Percentiles rank a stretch among this genome's conserved stretches.
phyloP scores from a whole-genome alignment of 495 filamentous ascomycete genomes.

The Hypomontagnella submonticulosa region DNA sequence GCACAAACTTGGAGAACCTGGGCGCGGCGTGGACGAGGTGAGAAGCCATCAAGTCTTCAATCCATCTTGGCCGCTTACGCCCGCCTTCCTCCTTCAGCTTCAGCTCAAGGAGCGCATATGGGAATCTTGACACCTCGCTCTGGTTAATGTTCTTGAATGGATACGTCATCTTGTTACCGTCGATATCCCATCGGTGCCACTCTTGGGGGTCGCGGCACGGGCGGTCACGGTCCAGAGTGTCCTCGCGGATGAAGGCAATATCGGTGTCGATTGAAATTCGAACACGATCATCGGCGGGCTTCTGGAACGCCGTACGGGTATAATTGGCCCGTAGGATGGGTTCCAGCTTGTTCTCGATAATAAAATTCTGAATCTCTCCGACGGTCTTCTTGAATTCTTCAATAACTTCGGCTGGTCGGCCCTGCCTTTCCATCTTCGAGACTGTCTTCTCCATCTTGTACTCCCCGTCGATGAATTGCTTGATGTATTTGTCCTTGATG shows the following conservation, averaged over 20 bases:
- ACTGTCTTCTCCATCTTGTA: constrained; percentile 94
- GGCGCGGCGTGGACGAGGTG: constrained; percentile 91
- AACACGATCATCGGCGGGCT: constrained; percentile 90
- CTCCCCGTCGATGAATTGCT: constrained; percentile 84
- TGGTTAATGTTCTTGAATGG: constrained; percentile 86
- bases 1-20: constrained; percentile 95
- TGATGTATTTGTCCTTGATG: constrained; percentile 94
- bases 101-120: constrained; percentile 91
- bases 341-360: constrained; percentile 79
- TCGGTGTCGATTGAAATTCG: constrained; percentile 93
- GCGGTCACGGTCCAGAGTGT: constrained; percentile 81
- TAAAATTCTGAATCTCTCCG: constrained; percentile 80
- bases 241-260: constrained; percentile 91
- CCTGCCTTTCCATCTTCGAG: constrained; percentile 79
- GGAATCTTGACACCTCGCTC: constrained; percentile 92
- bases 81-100: constrained; percentile 78
- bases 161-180: constrained; percentile 81
- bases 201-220: constrained; percentile 87
- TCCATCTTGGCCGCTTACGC: constrained; percentile 81
- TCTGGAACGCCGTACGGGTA: constrained; percentile 94
- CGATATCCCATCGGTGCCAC: constrained; percentile 94
- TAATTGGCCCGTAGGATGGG: constrained; percentile 93
- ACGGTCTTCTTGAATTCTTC: constrained; percentile 77
- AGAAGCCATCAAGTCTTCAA: constrained; percentile 87
- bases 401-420: constrained; percentile 68